Conservation (phyloP, 2,329 filamentous ascomycete species). For the Talaromyces marneffei region DNA sequence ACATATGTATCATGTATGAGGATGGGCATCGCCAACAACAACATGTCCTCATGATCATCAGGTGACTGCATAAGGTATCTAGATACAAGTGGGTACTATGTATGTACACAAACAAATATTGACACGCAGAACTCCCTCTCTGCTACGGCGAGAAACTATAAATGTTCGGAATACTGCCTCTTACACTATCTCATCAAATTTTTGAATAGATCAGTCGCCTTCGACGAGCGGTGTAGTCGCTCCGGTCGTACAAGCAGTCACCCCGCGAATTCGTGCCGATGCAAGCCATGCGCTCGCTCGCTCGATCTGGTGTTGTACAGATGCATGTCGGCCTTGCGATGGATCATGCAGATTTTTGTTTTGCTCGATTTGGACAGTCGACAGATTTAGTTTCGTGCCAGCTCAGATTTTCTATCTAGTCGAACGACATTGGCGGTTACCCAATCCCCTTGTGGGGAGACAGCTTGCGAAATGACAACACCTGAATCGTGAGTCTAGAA, state of each 20-base stretch:
- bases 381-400: neutral
- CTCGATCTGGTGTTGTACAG: conserved; percentile 2
- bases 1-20: neutral
- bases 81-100: neutral
- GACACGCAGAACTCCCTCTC: neutral
- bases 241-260: neutral
- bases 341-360: neutral
- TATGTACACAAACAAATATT: neutral
- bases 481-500: neutral
- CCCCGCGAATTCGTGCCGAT: neutral
- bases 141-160: neutral
- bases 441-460: neutral
- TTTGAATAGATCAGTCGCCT: neutral
- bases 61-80: neutral
- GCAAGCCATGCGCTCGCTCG: conserved; percentile 1
- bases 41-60: neutral
- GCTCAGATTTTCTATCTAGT: neutral
- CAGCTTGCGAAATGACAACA: neutral
- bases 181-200: neutral
- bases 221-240: neutral
- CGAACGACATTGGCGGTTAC: neutral
- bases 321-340: conserved; percentile 6
- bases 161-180: neutral
- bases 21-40: neutral
- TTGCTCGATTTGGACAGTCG: neutral